A percentile compares a stretch with the other conserved stretches of the same genome.
Conservation (phyloP, 2,329 filamentous ascomycete species). For the Aureobasidium sp. region DNA sequence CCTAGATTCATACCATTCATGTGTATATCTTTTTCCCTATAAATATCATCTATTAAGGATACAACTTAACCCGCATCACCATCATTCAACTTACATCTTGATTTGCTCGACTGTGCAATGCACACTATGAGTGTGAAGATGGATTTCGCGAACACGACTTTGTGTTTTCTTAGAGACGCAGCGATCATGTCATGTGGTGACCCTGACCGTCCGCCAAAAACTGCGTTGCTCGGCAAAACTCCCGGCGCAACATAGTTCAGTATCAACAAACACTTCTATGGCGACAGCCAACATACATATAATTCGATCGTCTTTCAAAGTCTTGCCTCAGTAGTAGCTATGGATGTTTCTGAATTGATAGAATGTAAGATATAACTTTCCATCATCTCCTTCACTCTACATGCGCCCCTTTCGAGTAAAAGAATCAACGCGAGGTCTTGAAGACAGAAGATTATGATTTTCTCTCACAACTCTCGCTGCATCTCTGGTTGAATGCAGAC, state of each 20-base stretch:
- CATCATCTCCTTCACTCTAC: not conserved
- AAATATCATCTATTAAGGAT: too few species aligned
- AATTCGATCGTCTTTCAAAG: not conserved
- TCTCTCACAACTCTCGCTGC: accelerated
- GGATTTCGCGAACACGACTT: too few species aligned
- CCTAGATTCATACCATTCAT: not conserved
- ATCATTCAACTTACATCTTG: too few species aligned
- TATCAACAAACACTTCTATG: conserved; percentile 4
- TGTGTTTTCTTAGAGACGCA: not conserved
- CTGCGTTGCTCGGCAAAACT: not conserved
- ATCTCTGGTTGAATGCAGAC: not conserved
- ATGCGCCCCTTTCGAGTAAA: not conserved
- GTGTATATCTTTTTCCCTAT: not conserved
- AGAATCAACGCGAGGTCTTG: not conserved
- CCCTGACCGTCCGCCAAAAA: not conserved
- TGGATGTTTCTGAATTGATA: not conserved
- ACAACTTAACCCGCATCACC: too few species aligned
- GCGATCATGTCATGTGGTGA: not conserved
- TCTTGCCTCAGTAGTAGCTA: not conserved
- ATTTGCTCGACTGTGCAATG: too few species aligned
- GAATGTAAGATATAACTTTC: not conserved
- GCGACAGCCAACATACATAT: not conserved
- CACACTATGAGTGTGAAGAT: too few species aligned
- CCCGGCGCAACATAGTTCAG: not conserved
- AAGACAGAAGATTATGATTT: not conserved